phyloP scores from a whole-genome alignment of 805 yeast species.

The Wickerhamiella kurtzmanii region DNA sequence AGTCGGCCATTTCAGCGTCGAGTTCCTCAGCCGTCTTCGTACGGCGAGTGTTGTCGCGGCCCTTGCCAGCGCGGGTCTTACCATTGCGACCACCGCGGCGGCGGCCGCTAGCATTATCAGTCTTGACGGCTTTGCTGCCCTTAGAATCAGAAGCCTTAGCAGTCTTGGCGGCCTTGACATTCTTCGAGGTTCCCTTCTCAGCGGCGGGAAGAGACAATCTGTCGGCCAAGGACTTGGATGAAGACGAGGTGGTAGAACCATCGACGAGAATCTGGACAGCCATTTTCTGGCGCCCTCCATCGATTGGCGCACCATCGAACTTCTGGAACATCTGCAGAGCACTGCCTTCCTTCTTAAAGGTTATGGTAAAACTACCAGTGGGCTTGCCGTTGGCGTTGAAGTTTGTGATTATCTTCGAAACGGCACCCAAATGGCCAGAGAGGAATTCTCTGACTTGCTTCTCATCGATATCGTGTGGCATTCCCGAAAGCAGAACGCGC shows the following conservation, averaged over 20 bases:
- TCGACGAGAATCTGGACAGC: slow-evolving; percentile 73
- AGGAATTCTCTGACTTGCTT: slow-evolving; percentile 54
- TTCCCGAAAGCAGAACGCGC: slow-evolving; percentile 72
- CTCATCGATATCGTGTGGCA: slow-evolving; percentile 27
- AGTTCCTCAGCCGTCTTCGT: slow-evolving; percentile 81
- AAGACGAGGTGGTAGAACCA: slow-evolving; percentile 31
- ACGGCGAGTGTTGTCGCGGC: slow-evolving; percentile 26
- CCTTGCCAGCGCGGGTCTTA: too few species aligned
- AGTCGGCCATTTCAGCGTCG: slow-evolving; percentile 97
- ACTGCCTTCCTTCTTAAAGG: slow-evolving; percentile 52
- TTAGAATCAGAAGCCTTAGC: not conserved
- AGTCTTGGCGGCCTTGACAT: slow-evolving; percentile 7
- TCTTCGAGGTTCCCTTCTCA: slow-evolving; percentile 7
- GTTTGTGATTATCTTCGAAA: slow-evolving; percentile 51
- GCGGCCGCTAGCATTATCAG: slow-evolving; percentile 11
- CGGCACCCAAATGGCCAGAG: slow-evolving; percentile 75
- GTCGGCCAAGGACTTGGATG: slow-evolving; percentile 11
- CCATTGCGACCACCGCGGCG: too few species aligned
- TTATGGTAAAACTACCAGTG: slow-evolving; percentile 80
- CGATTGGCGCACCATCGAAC: slow-evolving; percentile 89
- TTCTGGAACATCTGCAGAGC: slow-evolving; percentile 71
- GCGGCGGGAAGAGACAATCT: slow-evolving; percentile 16
- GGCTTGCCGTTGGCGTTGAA: slow-evolving; percentile 84
- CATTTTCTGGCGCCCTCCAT: slow-evolving; percentile 66
- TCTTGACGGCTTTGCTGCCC: slow-evolving; percentile 11